Evolutionary conservation across 2,329 filamentous ascomycete species (phyloP), one percentile per base, ranked within the genome.

Genomic region (Aspergillus persii): DNA sequence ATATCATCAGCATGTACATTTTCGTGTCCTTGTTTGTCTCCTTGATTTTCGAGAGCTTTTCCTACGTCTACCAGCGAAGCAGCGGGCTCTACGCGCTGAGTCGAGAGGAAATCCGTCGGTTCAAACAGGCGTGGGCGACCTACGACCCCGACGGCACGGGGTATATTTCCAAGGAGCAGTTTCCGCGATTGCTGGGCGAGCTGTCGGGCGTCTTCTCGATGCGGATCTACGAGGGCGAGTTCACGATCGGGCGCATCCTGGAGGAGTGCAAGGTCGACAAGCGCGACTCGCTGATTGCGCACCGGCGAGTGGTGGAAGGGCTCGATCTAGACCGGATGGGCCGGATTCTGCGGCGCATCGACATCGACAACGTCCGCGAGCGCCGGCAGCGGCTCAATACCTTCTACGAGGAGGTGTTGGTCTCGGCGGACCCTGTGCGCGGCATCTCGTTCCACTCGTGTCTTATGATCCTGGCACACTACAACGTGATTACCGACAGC

Each of bases 1-100:
- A 99, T 80, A 94, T 99, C 69, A 84, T 99, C 76, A 98, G 94
- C 89, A 99, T 99, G 95, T 99, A 99, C 78, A 96, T 99, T 70
- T 99, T 99, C 71, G 94, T 98, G 71, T 97, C 94, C 71, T 80
- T 99, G 72, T 99, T 99, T 75, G 94, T 99, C 60, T 99, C 95
- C 52, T 87, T 99, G 74, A 99, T 99, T 67, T 99, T 96, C 78
- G 95, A 99, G 80, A 98, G 93, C 77, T 99, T 99, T 83, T 96
- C 92, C 74, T 99, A 99, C 71, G 95, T 99, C 63, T 99, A 98
- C 74, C 96, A 99, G 78, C 87, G 92, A 63, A 97, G 94, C 61
- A 96, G 91, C 70, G 92, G 92, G n/a, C 84, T 97, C 67, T 92
- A 90, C 5, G 89, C 90, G 61, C 89, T 99, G 68, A 96, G 92